phyloP scores from a whole-genome alignment of 1,284 basidiomycete genomes.

The Leccinum solheimii region DNA sequence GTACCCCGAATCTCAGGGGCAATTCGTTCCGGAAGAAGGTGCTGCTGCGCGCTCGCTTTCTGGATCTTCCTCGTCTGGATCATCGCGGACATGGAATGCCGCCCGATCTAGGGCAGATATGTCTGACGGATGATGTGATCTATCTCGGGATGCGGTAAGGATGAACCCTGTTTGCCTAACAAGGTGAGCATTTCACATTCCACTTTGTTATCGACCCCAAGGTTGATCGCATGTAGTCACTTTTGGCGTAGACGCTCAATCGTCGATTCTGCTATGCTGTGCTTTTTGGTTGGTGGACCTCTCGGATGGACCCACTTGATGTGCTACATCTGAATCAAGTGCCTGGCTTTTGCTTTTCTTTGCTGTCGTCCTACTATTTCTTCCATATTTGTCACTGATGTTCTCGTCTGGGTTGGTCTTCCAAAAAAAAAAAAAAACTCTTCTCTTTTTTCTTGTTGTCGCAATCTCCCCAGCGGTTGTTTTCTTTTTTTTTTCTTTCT shows the following conservation, averaged over 20 bases:
- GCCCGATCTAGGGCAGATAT: conserved; percentile 10
- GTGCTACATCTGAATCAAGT: background rate
- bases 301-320: background rate
- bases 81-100: conserved; percentile 23
- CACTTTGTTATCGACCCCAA: background rate
- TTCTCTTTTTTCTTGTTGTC: background rate
- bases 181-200: conserved; percentile 2
- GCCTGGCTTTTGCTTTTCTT: background rate
- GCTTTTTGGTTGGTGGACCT: background rate
- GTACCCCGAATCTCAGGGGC: conserved; percentile 4
- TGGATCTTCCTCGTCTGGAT: conserved; percentile 20
- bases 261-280: background rate
- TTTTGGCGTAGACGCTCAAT: background rate
- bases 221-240: background rate
- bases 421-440: background rate
- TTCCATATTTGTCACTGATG: background rate
- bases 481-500: background rate
- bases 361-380: background rate
- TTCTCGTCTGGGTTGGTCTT: background rate
- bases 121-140: conserved; percentile 9
- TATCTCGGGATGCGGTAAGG: background rate
- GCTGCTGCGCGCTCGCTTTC: conserved; percentile 3
- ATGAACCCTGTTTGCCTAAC: background rate
- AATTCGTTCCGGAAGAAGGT: background rate
- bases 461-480: background rate